Evolutionary conservation across 2,329 filamentous ascomycete genomes (phyloP).

Genomic region (Aureobasidium lini): DNA sequence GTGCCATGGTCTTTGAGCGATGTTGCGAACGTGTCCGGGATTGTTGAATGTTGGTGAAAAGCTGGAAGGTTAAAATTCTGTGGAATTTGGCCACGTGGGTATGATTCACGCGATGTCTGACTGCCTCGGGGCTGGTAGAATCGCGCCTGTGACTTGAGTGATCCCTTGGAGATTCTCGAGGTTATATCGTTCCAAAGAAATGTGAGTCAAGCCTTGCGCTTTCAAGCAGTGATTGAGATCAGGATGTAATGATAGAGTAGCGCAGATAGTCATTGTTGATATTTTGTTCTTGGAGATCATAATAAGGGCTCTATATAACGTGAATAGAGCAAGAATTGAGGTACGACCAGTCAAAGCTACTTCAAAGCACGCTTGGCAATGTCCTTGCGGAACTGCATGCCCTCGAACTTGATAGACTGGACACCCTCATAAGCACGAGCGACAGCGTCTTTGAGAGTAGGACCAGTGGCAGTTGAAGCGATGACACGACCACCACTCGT

Average conservation of each 20-base stretch:
- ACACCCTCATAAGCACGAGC: conserved; percentile 82
- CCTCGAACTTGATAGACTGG: conserved; percentile 70
- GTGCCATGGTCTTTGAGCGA: too few species aligned
- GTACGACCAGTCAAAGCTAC: neutral
- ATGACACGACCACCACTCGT: conserved; percentile 88
- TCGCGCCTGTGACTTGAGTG: too few species aligned
- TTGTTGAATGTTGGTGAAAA: too few species aligned
- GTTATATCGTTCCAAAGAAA: too few species aligned
- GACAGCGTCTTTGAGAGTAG: conserved; percentile 73
- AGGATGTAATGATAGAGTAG: neutral
- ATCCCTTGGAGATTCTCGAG: too few species aligned
- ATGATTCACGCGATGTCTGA: too few species aligned
- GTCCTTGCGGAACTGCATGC: conserved; percentile 87
- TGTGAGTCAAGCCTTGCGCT: too few species aligned
- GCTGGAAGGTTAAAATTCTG: too few species aligned
- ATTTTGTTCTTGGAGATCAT: conserved; percentile 10
- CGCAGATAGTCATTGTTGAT: neutral
- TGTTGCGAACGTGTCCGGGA: too few species aligned
- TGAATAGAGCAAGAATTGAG: neutral
- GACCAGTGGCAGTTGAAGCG: conserved; percentile 73
- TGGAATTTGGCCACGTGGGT: too few species aligned
- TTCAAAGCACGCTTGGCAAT: conserved; percentile 47
- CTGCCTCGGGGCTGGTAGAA: too few species aligned
- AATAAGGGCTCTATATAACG: conserved; percentile 4
- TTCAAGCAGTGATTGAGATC: too few species aligned